These are phyloP conservation scores for Bryum argenteum DNA, from an alignment of 225 moss, liverwort and hornwort species.

Conservation along the genomic window DNA sequence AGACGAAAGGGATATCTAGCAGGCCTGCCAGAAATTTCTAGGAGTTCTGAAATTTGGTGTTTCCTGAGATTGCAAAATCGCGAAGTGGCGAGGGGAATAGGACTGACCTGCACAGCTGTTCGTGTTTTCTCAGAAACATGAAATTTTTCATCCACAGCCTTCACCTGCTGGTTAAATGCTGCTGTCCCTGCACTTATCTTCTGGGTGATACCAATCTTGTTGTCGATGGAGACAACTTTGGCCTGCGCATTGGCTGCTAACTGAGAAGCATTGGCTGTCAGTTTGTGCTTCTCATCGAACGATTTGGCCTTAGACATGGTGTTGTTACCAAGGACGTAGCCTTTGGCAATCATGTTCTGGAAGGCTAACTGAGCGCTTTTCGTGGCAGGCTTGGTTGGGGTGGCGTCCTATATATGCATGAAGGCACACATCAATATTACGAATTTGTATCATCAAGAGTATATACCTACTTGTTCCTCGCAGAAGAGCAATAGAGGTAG, in stretches of 20 bases:
- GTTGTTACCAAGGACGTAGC: slow-evolving; percentile 67
- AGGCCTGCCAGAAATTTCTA: too few species aligned
- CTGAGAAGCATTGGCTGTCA: slow-evolving; percentile 79
- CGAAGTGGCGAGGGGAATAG: neutral
- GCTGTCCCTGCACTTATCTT: slow-evolving; percentile 81
- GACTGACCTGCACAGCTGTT: slow-evolving; percentile 59
- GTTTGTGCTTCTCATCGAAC: slow-evolving; percentile 89
- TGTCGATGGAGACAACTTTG: slow-evolving; percentile 68
- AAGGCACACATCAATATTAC: neutral
- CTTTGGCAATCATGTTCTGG: slow-evolving; percentile 69
- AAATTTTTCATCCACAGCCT: slow-evolving; percentile 84
- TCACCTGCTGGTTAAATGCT: slow-evolving; percentile 86
- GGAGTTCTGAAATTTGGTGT: too few species aligned
- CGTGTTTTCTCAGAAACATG: slow-evolving; percentile 89
- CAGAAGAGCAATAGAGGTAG: too few species aligned
- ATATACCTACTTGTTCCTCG: neutral
- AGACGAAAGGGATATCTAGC: too few species aligned
- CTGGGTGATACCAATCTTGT: slow-evolving; percentile 78
- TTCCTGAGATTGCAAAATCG: too few species aligned
- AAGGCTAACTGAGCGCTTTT: slow-evolving; percentile 69
- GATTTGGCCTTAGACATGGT: slow-evolving; percentile 76
- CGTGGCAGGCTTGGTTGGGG: slow-evolving; percentile 34
- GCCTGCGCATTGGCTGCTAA: slow-evolving; percentile 60
- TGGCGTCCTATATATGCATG: slow-evolving; percentile 21
- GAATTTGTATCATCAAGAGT: neutral